Conservation (phyloP, 177 flowering plant species). For the Vitis hybrid region DNA sequence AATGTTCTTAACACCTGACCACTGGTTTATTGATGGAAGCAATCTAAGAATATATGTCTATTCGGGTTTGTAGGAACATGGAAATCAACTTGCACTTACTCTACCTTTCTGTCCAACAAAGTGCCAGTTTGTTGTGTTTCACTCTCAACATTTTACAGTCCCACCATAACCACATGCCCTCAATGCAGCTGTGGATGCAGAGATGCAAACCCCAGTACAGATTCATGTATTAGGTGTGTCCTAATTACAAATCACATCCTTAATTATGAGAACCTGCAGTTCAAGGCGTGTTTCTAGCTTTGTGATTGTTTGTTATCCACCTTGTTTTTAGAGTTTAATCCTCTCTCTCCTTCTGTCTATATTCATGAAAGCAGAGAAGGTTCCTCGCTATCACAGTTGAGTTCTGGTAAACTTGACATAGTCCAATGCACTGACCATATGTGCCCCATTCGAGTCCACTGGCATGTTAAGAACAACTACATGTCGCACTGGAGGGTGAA, state of each 20-base stretch:
- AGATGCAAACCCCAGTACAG: slow-evolving; percentile 21
- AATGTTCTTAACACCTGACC: not conserved
- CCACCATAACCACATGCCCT: slow-evolving; percentile 49
- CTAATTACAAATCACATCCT: not conserved
- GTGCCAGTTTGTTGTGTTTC: slow-evolving; percentile 64
- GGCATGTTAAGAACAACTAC: slow-evolving; percentile 64
- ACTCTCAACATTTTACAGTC: slow-evolving; percentile 65
- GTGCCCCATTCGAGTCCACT: slow-evolving; percentile 66
- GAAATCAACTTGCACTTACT: slow-evolving; percentile 70
- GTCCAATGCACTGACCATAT: slow-evolving; percentile 63
- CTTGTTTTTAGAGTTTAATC: not conserved
- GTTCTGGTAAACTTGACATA: slow-evolving; percentile 6
- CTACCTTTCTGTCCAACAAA: slow-evolving; percentile 46
- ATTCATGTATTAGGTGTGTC: slow-evolving; percentile 42
- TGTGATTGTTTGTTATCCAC: not conserved
- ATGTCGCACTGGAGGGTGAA: slow-evolving; percentile 57
- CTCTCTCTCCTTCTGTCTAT: slow-evolving; percentile 3
- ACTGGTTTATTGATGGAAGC: not conserved
- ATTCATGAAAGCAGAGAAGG: slow-evolving; percentile 21
- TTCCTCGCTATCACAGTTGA: not conserved
- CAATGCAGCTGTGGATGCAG: slow-evolving; percentile 68
- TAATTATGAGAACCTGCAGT: not conserved
- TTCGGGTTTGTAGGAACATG: slow-evolving; percentile 52
- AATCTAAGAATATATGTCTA: not conserved
- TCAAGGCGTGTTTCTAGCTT: not conserved